These are phyloP conservation scores for Coniochaeta hoffmannii DNA, from an alignment of 2,329 filamentous ascomycete species.

Conservation along the genomic window DNA sequence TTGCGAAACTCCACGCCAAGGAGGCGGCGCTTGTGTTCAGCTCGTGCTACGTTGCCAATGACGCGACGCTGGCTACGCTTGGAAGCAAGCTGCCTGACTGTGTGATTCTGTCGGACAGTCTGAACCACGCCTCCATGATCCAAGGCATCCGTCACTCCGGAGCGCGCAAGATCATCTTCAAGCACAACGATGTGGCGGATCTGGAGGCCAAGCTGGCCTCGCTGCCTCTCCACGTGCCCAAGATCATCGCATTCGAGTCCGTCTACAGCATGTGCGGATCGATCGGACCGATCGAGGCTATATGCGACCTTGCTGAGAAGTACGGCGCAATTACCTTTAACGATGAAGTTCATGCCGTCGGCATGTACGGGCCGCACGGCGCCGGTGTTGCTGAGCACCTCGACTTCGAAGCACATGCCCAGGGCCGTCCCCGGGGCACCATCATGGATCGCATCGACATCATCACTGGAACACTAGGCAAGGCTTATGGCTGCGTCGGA, in stretches of 20 bases:
- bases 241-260: constrained; percentile 98
- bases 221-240: constrained; percentile 76
- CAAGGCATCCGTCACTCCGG: constrained; percentile 97
- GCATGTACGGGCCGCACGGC: constrained; percentile 96
- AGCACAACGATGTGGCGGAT: constrained; percentile 93
- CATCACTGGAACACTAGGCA: constrained; percentile 93
- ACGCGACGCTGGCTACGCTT: constrained; percentile 92
- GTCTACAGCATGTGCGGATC: constrained; percentile 99
- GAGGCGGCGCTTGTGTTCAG: constrained; percentile 91
- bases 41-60: constrained; percentile 97
- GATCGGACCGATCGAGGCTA: constrained; percentile 89
- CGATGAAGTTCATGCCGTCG: constrained; percentile 97
- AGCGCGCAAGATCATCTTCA: constrained; percentile 96
- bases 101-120: constrained; percentile 92
- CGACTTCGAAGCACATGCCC: constrained; percentile 79
- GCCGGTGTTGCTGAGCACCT: constrained; percentile 96
- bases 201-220: constrained; percentile 88
- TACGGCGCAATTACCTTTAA: constrained; percentile 97
- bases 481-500: constrained; percentile 95
- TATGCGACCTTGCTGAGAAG: constrained; percentile 93
- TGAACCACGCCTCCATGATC: constrained; percentile 99
- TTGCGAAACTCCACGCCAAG: constrained; percentile 86
- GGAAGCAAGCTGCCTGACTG: constrained; percentile 94
- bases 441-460: constrained; percentile 96
- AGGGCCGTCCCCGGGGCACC: constrained; percentile 68